Base-by-base conservation (phyloP, 2,329 filamentous ascomycete species). In the Neodidymelliopsis sp. region DNA sequence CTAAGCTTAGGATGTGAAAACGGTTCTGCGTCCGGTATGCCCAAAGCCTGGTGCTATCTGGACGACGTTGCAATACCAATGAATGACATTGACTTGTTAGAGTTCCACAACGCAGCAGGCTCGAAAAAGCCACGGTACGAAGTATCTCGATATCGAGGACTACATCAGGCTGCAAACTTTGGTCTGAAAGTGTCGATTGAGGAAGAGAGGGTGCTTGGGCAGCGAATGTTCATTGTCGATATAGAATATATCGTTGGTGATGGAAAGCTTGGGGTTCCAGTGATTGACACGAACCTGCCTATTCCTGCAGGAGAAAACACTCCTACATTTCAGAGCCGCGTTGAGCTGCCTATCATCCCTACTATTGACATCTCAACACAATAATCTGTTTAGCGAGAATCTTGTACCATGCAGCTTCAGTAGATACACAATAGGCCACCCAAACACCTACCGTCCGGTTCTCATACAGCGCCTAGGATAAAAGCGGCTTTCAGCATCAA, bases 181-280 rank as follows among this genome's bases (percentile, higher is more conserved):
- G 15, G 20, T n/a, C 13, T 37, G 20, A 24, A 45, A 22, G 28
- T 47, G 6, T 15, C 13, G 7, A 40, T 40, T 9, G 11, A 28
- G 12, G 25, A 42, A 1, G 22, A 13, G n/a, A 40, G 42, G 18
- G 45, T 60, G 1, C 41, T 50, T 8, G 48, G 44, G 1, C 57
- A 60, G 25, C 23, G 34, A 3, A 60, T 60, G 54, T 60, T 60
- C 20, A 24, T 56, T 27, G 44, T 60, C 1, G 54, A 60, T 34
- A 27, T 59, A 12, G 33, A 11, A 18, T 54, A 35, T 29, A 11
- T n/a, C 4, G 22, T 39, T 1, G 31, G n/a, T 15, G 23, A 39
- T 15, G 29, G n/a, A 11, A 44, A 34, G 18, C 47, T 44, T 19
- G 23, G 15, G 2, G 6, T 39, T 15, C 23, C 47, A 4, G 16